A percentile compares a stretch with the other conserved stretches of the same genome.
Evolutionary conservation across 2,329 filamentous ascomycete genomes (phyloP).

Genomic region (Calycina marina): DNA sequence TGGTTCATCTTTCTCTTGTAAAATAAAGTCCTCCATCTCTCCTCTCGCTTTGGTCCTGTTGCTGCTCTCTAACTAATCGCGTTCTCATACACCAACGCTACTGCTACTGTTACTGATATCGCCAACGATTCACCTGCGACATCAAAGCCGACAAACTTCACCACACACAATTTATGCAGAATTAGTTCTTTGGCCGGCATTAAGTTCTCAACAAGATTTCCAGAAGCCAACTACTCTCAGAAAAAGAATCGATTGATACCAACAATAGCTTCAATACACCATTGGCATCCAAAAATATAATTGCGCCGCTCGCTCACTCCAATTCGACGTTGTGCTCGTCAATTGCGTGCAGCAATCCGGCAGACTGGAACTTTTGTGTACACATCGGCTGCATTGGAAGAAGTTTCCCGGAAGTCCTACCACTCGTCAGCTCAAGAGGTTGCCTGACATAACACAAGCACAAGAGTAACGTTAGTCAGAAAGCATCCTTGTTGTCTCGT

Average conservation of each 20-base stretch:
- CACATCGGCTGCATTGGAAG: not conserved
- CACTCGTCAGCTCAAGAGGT: not conserved
- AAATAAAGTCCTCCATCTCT: not conserved
- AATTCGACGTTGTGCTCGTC: no score
- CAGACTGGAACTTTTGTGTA: not conserved
- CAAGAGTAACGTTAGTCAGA: not conserved
- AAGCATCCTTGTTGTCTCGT: not conserved
- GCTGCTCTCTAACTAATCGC: not conserved
- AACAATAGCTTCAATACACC: no score
- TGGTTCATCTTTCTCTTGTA: not conserved
- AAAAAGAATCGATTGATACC: no score
- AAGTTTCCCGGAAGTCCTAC: no score
- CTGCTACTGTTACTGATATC: no score
- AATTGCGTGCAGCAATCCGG: no score
- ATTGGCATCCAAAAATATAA: no score
- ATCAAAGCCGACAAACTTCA: not conserved
- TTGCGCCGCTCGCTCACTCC: not conserved
- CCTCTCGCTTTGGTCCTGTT: not conserved
- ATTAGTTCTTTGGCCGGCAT: not conserved
- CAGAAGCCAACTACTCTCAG: not conserved
- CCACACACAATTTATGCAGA: not conserved
- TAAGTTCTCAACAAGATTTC: not conserved
- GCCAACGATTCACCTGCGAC: not conserved
- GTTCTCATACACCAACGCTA: not conserved
- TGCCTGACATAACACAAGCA: not conserved